Conservation (phyloP, 768 basidiomycete genomes). For the Suillus bovinus region DNA sequence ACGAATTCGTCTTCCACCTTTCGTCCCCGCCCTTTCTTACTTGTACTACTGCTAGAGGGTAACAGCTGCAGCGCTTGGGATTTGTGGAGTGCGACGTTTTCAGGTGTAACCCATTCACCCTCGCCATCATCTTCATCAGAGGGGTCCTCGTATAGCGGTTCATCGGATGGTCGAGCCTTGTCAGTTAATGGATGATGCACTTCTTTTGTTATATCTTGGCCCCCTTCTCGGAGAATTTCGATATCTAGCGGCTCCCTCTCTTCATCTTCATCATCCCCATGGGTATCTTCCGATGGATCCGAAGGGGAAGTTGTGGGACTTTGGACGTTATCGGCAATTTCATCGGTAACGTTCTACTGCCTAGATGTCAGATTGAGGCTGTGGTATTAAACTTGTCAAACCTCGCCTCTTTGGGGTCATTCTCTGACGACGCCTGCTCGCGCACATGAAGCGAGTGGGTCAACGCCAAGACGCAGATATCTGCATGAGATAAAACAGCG, state of each 20-base stretch:
- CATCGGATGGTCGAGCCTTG: constrained; percentile 11
- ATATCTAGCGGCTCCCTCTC: constrained; percentile 45
- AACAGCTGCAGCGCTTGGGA: constrained; percentile 84
- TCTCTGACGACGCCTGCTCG: constrained; percentile 34
- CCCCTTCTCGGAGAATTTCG: constrained; percentile 39
- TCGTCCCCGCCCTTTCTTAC: constrained; percentile 32
- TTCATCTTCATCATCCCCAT: constrained; percentile 13
- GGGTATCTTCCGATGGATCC: constrained; percentile 10
- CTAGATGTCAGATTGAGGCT: neutral
- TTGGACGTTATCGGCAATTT: neutral
- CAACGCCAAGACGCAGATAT: constrained; percentile 88
- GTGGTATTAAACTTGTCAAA: neutral
- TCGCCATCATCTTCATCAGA: constrained; percentile 80
- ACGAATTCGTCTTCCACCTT: constrained; percentile 43
- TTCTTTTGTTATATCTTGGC: constrained; percentile 15
- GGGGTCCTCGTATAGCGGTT: constrained; percentile 70
- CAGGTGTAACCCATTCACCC: constrained; percentile 97
- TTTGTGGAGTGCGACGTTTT: constrained; percentile 83
- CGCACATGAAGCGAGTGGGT: constrained; percentile 75
- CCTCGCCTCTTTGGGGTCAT: constrained; percentile 31
- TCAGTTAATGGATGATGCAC: constrained; percentile 6
- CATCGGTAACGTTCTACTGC: neutral
- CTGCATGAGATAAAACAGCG: constrained; percentile 85
- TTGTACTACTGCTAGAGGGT: constrained; percentile 46
- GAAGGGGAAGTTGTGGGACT: constrained; percentile 13